phyloP scores from a whole-genome alignment of 208 protist genomes.

The Trypanosoma mega region DNA sequence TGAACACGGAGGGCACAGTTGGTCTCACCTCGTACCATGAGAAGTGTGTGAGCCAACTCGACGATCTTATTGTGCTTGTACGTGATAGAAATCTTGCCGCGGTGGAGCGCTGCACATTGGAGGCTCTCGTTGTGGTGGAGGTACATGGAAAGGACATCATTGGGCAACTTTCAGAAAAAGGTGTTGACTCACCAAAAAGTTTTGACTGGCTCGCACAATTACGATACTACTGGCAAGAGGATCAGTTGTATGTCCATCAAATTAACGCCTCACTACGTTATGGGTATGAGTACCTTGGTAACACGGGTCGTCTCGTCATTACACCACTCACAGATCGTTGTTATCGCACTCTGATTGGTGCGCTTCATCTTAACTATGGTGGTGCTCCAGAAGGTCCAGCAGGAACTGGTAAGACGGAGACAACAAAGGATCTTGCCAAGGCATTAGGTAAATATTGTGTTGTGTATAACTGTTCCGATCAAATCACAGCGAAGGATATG shows the following conservation, averaged over 20 bases:
- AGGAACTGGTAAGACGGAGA: slow-evolving; percentile 98
- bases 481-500: slow-evolving; percentile 95
- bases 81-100: slow-evolving; percentile 80
- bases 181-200: slow-evolving; percentile 86
- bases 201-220: slow-evolving; percentile 97
- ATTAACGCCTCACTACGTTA: slow-evolving; percentile 93
- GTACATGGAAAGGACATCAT: slow-evolving; percentile 95
- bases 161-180: slow-evolving; percentile 86
- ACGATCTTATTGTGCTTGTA: slow-evolving; percentile 92
- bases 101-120: slow-evolving; percentile 90
- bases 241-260: slow-evolving; percentile 88
- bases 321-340: slow-evolving; percentile 96
- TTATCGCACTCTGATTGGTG: slow-evolving; percentile 95
- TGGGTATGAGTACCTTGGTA: slow-evolving; percentile 97
- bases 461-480: slow-evolving; percentile 99
- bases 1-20: slow-evolving; percentile 78
- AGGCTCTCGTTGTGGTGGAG: slow-evolving; percentile 94
- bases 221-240: slow-evolving; percentile 96
- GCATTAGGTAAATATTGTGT: slow-evolving; percentile 95
- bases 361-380: slow-evolving; percentile 96
- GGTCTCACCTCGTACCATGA: slow-evolving; percentile 88
- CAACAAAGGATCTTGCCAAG: slow-evolving; percentile 97
- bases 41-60: slow-evolving; percentile 86
- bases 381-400: slow-evolving; percentile 97
- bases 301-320: slow-evolving; percentile 95